Evolutionary conservation across 2,329 filamentous ascomycete species (phyloP), one percentile per base, ranked within the genome.

Genomic region (Ramularia endophylla): DNA sequence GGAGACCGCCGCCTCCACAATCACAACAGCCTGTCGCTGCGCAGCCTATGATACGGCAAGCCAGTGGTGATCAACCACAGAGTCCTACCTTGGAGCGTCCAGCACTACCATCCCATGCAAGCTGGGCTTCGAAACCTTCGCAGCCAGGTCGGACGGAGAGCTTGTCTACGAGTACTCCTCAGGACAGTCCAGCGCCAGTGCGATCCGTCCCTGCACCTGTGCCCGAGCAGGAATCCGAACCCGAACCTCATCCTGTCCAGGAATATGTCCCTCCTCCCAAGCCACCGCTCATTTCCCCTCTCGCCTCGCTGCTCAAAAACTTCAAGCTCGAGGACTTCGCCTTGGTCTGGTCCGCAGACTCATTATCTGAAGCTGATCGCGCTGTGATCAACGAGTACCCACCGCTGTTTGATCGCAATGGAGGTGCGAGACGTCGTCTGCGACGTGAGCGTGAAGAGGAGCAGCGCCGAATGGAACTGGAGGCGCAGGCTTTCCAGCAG

Each of bases 41-140:
- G 12, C 72, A 74, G 43, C 68, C 74, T 0, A 88, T 92, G 83
- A 74, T 73, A 22, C 77, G 85, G 28, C 82, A 87, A 46, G 48
- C 44, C 12, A 58, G 53, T 36, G 50, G 47, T 22, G 57, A 60
- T 40, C 55, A 54, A 43, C 50, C 58, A 8, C 31, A 42, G 11
- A 57, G 55, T 38, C 56, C 60, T n/a, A 34, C 50, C 16, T 34
- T 51, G n/a, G 90, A 95, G 57, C 82, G 83, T 3, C 88, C 92
- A 28, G 92, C 88, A n/a, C 71, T 98, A 30, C 94, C 92, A 2
- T 87, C 89, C 1, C 88, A 89, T 3, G 92, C 90, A 4, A 95
- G 83, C 59, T 98, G 92, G 92, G 92, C 90, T 15, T 81, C 77
- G 49, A 80, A 69, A 71, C 80, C 60, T 77, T 82, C 58, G 71